Base-by-base conservation (phyloP, 176 grass and related monocot genomes). In the Calamus simplicifolius region DNA sequence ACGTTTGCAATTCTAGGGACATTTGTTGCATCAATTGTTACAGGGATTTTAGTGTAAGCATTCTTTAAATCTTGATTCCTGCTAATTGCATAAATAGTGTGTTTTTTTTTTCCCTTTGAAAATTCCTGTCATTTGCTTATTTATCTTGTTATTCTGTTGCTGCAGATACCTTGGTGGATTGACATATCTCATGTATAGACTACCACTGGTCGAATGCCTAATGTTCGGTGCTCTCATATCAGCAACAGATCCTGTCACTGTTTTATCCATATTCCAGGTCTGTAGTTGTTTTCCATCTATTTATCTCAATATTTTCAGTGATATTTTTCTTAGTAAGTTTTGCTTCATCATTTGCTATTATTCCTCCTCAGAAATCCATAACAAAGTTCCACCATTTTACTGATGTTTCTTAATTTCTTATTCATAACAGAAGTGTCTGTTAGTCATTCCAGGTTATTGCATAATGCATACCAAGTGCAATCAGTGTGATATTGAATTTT, bases 161-260 rank as follows among this genome's bases (percentile, higher is more conserved):
- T 88, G 75, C 76, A 97, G 93, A 43, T 97, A 92, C 65, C 71
- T 97, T 54, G 93, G 93, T 69, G 93, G 93, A 48, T 70, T 97
- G 62, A 91, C 84, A 68, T 97, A 92, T 83, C 78, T 97, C 28
- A 97, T 97, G 93, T 97, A 92, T 77, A 82, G 80, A 69, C 76
- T 97, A 18, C 93, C 93, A 57, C 56, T 97, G 61, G 81, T 92
- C 62, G 93, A 97, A 68, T 97, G 93, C 55, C 81, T 97, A 59
- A 92, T 97, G 93, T 97, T 97, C 14, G 93, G 93, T 61, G 81
- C 93, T 58, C 84, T 97, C 54, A 97, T 97, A 80, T 97, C 93
- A 61, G 93, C 93, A 56, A 97, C 93, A 30, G 93, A 97, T 79
- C 93, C 93, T 80, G 93, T 97, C 53, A 97, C 93, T 29, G 93